Percentiles rank a stretch among this genome's conserved stretches.
These are phyloP conservation scores for Panaeolus cyanescens DNA, from an alignment of 768 basidiomycete genomes.

Conservation along the genomic window DNA sequence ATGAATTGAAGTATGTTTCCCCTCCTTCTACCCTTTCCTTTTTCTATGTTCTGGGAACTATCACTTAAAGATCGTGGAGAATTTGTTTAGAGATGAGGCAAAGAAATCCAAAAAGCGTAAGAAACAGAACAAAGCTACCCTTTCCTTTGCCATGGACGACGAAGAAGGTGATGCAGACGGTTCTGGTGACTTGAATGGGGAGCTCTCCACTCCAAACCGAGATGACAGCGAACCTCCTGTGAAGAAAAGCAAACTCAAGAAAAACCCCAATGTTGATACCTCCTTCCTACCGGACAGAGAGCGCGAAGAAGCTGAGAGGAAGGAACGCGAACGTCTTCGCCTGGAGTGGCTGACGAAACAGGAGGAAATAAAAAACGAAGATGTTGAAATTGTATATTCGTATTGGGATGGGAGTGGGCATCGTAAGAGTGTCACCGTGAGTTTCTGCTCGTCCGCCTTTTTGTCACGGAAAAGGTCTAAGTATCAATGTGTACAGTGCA, in stretches of 20 bases:
- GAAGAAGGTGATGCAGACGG: slow-evolving; percentile 57
- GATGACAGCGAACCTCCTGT: slow-evolving; percentile 47
- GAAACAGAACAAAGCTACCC: slow-evolving; percentile 82
- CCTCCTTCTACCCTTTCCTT: slow-evolving; percentile 19
- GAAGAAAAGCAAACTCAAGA: slow-evolving; percentile 83
- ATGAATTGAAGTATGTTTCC: slow-evolving; percentile 80
- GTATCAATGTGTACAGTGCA: slow-evolving; percentile 62
- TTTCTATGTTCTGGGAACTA: slow-evolving; percentile 24
- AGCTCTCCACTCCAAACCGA: slow-evolving; percentile 37
- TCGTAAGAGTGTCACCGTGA: slow-evolving; percentile 84
- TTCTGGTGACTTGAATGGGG: slow-evolving; percentile 28
- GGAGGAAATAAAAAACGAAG: slow-evolving; percentile 62
- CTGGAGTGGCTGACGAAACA: slow-evolving; percentile 85
- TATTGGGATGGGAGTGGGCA: slow-evolving; percentile 99
- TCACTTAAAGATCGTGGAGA: slow-evolving; percentile 80
- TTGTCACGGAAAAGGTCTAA: background rate
- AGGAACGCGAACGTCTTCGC: slow-evolving; percentile 84
- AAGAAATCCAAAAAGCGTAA: slow-evolving; percentile 92
- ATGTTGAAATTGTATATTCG: slow-evolving; percentile 93
- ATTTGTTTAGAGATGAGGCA: slow-evolving; percentile 83
- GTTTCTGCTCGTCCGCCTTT: slow-evolving; percentile 35
- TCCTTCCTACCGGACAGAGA: slow-evolving; percentile 99
- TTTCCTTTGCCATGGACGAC: slow-evolving; percentile 92
- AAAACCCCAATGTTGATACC: slow-evolving; percentile 96
- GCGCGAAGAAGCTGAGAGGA: slow-evolving; percentile 89